Base-by-base conservation (phyloP, 2,329 filamentous ascomycete species). In the Cercospora sesami region DNA sequence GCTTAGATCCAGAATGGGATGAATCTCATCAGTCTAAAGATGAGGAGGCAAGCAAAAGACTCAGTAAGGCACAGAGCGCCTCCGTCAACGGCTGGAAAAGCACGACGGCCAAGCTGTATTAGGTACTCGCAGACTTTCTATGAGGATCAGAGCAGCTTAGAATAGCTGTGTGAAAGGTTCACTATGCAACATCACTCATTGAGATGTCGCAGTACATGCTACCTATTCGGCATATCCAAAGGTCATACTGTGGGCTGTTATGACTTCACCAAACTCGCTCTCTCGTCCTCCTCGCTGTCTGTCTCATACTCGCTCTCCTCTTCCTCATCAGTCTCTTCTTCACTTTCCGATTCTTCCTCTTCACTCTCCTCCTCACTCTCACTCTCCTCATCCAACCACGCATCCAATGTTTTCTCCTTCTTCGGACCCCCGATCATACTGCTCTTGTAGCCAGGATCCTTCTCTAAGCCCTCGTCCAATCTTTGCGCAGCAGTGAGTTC, bases 301-400 rank as follows among this genome's bases (percentile, higher is more conserved):
- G 69, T 68, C 39, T 85, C 85, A 0, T 83, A 83, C 0, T 85
- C 84, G 2, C 83, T 83, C 1, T 84, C 3, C 81, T 82, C 21
- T 81, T 82, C 21, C 81, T 85, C 86, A 33, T 63, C 60, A 3
- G 39, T 83, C 0, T 85, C 84, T 0, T 84, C 2, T 81, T 82
- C 18, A 0, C 83, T 83, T 30, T 81, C 80, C 0, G 85, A 83
- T 0, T 83, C 83, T 0, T 84, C 84, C 0, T 83, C 83, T 0
- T 85, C 72, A n/a, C 84, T 83, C 6, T 84, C 85, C 1, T 83
- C 84, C 9, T 84, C 83, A 23, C 83, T 85, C 30, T 83, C 84
- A 16, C 88, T 87, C 53, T 87, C 88, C 75, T 93, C 91, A 4
- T 90, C 93, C 66, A 98, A 83, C 94, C 95, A 98, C 78, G 97